These are phyloP conservation scores for Intubia oerlemansii DNA, from an alignment of 2,329 filamentous ascomycete genomes.

Conservation along the genomic window DNA sequence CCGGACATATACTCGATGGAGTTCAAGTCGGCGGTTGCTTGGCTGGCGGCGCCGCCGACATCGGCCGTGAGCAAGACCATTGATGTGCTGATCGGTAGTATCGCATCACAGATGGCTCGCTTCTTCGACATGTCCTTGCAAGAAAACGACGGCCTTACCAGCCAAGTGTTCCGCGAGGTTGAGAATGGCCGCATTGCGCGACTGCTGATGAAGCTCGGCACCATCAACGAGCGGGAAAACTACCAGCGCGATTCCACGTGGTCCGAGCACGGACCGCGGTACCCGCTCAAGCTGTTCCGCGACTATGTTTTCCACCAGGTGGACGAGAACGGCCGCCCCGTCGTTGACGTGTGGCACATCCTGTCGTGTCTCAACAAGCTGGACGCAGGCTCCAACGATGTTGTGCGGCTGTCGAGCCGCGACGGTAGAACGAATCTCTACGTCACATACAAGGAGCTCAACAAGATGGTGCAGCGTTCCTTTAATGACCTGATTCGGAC, in stretches of 20 bases:
- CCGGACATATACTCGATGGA: slow-evolving; percentile 52
- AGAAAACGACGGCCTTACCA: slow-evolving; percentile 50
- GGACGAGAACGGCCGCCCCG: slow-evolving; percentile 61
- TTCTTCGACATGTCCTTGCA: slow-evolving; percentile 65
- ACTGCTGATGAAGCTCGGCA: slow-evolving; percentile 59
- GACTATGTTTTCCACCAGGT: slow-evolving; percentile 97
- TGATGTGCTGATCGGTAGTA: slow-evolving; percentile 57
- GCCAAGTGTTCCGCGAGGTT: slow-evolving; percentile 55
- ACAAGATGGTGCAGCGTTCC: slow-evolving; percentile 34
- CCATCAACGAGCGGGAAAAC: slow-evolving; percentile 59
- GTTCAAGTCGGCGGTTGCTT: slow-evolving; percentile 58
- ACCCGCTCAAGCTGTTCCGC: slow-evolving; percentile 82
- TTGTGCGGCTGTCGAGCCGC: slow-evolving; percentile 63
- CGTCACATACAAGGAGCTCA: slow-evolving; percentile 78
- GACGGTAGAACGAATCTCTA: slow-evolving; percentile 82
- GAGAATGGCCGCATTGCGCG: slow-evolving; percentile 78
- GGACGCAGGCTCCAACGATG: slow-evolving; percentile 75
- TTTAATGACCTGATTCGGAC: slow-evolving; percentile 43
- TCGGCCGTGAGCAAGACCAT: slow-evolving; percentile 40
- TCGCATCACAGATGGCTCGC: slow-evolving; percentile 55
- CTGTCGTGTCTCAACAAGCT: slow-evolving; percentile 75
- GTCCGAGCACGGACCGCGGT: slow-evolving; percentile 84
- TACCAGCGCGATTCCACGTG: slow-evolving; percentile 51
- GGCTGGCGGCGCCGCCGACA: slow-evolving; percentile 50
- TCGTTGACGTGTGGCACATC: slow-evolving; percentile 75